Conservation (phyloP, 495 filamentous ascomycete genomes). For the Aspergillus sparsus region DNA sequence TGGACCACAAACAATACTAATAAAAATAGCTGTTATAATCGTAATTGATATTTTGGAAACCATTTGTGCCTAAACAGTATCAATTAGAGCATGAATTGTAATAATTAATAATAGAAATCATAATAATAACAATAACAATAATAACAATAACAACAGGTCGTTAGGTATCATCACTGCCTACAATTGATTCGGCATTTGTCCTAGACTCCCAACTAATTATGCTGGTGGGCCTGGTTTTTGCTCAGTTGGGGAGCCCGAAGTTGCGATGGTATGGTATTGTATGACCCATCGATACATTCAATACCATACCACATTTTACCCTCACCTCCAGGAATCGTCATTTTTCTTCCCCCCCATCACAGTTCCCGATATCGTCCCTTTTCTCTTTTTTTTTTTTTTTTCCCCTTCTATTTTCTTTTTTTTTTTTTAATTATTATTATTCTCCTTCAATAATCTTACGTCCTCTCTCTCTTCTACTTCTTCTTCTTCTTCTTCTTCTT, state of each 20-base stretch:
- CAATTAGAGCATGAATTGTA: no score
- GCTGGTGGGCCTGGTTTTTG: slow-evolving; percentile 10
- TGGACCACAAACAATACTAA: no score
- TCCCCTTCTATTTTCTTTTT: slow-evolving; percentile 13
- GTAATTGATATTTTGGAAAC: no score
- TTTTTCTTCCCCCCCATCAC: slow-evolving; percentile 18
- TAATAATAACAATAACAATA: no score
- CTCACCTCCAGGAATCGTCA: slow-evolving; percentile 12
- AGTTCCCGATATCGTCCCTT: slow-evolving; percentile 28
- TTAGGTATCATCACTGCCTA: neutral
- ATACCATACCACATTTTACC: neutral
- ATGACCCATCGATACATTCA: neutral
- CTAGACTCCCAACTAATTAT: slow-evolving; percentile 11
- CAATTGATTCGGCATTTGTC: slow-evolving; percentile 17
- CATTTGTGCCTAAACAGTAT: no score
- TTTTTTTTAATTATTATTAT: slow-evolving; percentile 19
- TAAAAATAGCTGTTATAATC: no score
- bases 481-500: slow-evolving; percentile 5
- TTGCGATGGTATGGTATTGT: slow-evolving; percentile 11
- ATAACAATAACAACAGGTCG: no score
- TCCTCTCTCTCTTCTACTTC: slow-evolving; percentile 24
- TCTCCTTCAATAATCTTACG: slow-evolving; percentile 12
- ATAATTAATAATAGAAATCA: no score
- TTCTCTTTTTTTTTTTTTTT: slow-evolving; percentile 18
- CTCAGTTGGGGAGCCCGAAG: no score